Conservation (phyloP, 768 basidiomycete species). For the Leccinellum albellum region DNA sequence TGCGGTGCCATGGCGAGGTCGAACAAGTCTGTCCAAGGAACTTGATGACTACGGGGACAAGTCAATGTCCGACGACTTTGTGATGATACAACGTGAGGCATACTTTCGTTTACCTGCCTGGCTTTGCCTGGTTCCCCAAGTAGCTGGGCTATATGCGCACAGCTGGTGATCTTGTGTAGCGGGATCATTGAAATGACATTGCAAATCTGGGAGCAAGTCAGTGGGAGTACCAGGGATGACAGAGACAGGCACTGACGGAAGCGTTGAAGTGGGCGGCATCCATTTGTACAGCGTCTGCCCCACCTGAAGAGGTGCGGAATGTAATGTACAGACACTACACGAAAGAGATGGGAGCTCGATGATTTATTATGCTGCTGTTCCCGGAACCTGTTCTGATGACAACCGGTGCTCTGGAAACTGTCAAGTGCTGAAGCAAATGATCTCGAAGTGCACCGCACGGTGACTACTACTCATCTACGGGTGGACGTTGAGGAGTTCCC, state of each 20-base stretch:
- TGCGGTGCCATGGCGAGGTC: conserved; percentile 76
- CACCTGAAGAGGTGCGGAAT: neutral
- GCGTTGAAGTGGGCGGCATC: conserved; percentile 18
- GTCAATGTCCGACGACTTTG: neutral
- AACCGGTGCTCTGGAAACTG: neutral
- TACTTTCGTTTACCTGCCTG: conserved; percentile 79
- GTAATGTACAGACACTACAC: neutral
- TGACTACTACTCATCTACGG: too few relatives aligned
- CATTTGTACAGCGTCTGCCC: conserved; percentile 5
- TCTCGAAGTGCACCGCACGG: neutral
- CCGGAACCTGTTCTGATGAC: neutral
- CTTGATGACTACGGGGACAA: conserved; percentile 54
- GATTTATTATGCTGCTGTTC: neutral
- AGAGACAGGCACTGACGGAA: conserved; percentile 3
- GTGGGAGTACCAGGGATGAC: neutral
- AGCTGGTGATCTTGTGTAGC: conserved; percentile 61
- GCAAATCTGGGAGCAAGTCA: conserved; percentile 50
- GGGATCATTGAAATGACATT: conserved; percentile 65
- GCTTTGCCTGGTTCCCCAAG: conserved; percentile 73
- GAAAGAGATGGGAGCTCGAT: neutral
- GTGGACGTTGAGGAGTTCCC: too few relatives aligned
- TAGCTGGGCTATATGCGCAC: conserved; percentile 75
- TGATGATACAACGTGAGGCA: neutral
- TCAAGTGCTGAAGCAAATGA: neutral
- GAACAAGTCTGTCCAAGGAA: conserved; percentile 57